Percentiles rank a stretch among this genome's conserved stretches.
These are phyloP conservation scores for Hypomontagnella submonticulosa DNA, from an alignment of 495 filamentous ascomycete species.

Conservation along the genomic window DNA sequence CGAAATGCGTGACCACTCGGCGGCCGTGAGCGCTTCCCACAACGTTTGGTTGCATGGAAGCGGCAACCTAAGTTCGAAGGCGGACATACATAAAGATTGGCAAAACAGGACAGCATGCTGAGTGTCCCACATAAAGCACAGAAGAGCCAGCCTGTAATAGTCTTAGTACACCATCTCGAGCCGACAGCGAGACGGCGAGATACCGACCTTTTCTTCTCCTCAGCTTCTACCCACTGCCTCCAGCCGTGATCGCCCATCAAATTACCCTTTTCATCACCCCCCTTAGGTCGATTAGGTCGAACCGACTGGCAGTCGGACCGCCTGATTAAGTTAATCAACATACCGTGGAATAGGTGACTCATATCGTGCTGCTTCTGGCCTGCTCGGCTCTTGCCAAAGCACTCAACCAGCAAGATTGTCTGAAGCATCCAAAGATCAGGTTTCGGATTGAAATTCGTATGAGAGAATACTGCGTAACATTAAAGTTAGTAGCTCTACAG, in stretches of 20 bases:
- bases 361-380: slow-evolving; percentile 66
- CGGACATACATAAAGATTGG: slow-evolving; percentile 68
- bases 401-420: slow-evolving; percentile 67
- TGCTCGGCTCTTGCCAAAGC: slow-evolving; percentile 67
- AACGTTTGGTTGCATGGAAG: slow-evolving; percentile 58
- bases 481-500: background rate
- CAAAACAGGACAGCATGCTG: slow-evolving; percentile 68
- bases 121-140: slow-evolving; percentile 70
- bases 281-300: slow-evolving; percentile 41
- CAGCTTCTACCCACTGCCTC: slow-evolving; percentile 60
- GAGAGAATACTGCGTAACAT: slow-evolving; percentile 49
- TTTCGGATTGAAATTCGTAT: slow-evolving; percentile 57
- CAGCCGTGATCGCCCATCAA: slow-evolving; percentile 54
- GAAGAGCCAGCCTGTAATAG: slow-evolving; percentile 55
- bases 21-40: slow-evolving; percentile 64
- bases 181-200: background rate
- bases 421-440: slow-evolving; percentile 66
- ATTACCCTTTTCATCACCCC: slow-evolving; percentile 25
- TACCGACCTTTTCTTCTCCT: slow-evolving; percentile 63
- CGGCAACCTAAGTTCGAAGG: slow-evolving; percentile 63
- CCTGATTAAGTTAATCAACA: slow-evolving; percentile 68
- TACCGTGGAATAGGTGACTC: slow-evolving; percentile 66
- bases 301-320: slow-evolving; percentile 64
- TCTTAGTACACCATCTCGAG: slow-evolving; percentile 11
- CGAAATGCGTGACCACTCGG: slow-evolving; percentile 56